Percentiles rank a stretch among this genome's conserved stretches.
These are phyloP conservation scores for Jackrogersella multiformis DNA, from an alignment of 495 filamentous ascomycete genomes.

Conservation along the genomic window DNA sequence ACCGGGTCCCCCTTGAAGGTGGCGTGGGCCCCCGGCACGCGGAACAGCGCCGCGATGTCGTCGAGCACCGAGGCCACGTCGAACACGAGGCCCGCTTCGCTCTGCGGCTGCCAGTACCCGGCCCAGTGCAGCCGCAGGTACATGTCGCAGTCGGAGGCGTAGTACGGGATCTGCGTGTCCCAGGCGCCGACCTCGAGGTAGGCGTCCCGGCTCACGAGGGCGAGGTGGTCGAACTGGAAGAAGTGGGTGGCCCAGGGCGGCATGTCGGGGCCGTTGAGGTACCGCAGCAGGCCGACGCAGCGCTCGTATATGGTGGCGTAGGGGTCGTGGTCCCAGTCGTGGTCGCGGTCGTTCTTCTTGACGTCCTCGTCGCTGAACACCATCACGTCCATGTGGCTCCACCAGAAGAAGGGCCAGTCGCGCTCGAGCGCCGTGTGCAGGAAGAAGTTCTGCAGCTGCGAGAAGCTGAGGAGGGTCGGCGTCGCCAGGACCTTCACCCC, in stretches of 20 bases:
- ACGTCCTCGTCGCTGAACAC: constrained; percentile 59
- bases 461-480: constrained; percentile 67
- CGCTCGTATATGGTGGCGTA: constrained; percentile 58
- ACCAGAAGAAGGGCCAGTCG: constrained; percentile 66
- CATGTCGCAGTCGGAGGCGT: constrained; percentile 66
- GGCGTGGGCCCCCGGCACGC: constrained; percentile 45
- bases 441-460: constrained; percentile 71
- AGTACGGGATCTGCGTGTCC: constrained; percentile 70
- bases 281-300: constrained; percentile 46
- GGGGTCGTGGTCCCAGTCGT: constrained; percentile 51
- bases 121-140: constrained; percentile 65
- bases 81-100: constrained; percentile 56
- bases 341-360: constrained; percentile 52
- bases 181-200: constrained; percentile 64
- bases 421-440: constrained; percentile 56
- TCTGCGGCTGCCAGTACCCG: constrained; percentile 58
- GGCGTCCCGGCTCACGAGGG: constrained; percentile 63
- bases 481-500: constrained; percentile 65
- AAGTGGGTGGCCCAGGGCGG: constrained; percentile 60
- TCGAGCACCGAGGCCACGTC: constrained; percentile 59
- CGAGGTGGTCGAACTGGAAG: constrained; percentile 66
- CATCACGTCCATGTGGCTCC: constrained; percentile 67
- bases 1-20: constrained; percentile 45
- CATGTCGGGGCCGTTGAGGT: constrained; percentile 43
- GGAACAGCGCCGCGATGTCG: constrained; percentile 58